Percentiles rank a stretch among this genome's conserved stretches.
These are phyloP conservation scores for Cladobotryum mycophilum DNA, from an alignment of 2,329 filamentous ascomycete species.

Conservation along the genomic window DNA sequence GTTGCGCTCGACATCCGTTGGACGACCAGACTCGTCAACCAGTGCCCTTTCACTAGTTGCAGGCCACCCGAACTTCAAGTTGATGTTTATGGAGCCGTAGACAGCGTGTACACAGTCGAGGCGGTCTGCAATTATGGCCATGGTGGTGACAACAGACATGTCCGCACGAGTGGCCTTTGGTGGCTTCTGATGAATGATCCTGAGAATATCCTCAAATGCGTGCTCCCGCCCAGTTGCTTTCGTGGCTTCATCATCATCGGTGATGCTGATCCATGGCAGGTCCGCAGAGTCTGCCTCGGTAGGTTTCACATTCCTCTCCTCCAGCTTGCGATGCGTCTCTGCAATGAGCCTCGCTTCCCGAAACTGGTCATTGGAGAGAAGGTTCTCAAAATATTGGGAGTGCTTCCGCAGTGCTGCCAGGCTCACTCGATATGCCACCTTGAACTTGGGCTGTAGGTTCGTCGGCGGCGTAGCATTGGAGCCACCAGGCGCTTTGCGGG, in stretches of 20 bases:
- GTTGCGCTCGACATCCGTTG: slow-evolving; percentile 52
- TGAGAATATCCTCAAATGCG: slow-evolving; percentile 61
- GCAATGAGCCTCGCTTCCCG: slow-evolving; percentile 53
- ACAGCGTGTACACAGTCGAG: slow-evolving; percentile 60
- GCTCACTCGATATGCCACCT: slow-evolving; percentile 54
- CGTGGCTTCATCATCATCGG: slow-evolving; percentile 64
- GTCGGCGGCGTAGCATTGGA: slow-evolving; percentile 18
- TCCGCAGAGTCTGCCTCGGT: slow-evolving; percentile 41
- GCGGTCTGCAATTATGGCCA: slow-evolving; percentile 66
- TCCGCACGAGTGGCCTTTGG: slow-evolving; percentile 36
- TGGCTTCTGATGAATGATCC: slow-evolving; percentile 54
- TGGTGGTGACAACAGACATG: slow-evolving; percentile 57
- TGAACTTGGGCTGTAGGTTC: slow-evolving; percentile 30
- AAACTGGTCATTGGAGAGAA: slow-evolving; percentile 59
- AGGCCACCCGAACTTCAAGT: slow-evolving; percentile 51
- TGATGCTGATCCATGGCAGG: slow-evolving; percentile 59
- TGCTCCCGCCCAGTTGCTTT: slow-evolving; percentile 52
- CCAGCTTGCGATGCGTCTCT: slow-evolving; percentile 44
- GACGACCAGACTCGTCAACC: slow-evolving; percentile 30
- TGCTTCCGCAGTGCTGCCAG: slow-evolving; percentile 49
- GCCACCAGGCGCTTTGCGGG: slow-evolving; percentile 22
- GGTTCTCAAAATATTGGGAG: slow-evolving; percentile 64
- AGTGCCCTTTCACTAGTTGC: slow-evolving; percentile 34
- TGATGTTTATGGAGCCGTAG: slow-evolving; percentile 43
- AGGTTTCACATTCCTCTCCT: slow-evolving; percentile 39